Conservation (phyloP, 169 alveolate genomes). For the Perkinsus olseni region DNA sequence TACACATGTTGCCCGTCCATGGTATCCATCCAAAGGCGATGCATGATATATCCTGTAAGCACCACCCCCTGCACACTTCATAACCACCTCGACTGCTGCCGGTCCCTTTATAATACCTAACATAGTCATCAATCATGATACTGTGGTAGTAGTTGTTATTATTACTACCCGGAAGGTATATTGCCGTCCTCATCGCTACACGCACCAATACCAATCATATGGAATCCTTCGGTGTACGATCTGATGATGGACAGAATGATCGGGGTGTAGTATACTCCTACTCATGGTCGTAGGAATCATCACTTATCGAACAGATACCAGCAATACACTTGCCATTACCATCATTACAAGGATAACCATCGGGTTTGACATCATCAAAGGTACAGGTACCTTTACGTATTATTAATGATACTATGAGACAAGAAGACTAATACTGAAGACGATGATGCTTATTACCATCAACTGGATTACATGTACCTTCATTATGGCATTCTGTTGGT, state of each 20-base stretch:
- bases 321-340: background rate
- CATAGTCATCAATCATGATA: background rate
- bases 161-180: background rate
- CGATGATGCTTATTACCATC: background rate
- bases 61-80: background rate
- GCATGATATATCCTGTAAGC: background rate
- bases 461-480: background rate
- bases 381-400: too few species aligned
- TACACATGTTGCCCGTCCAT: background rate
- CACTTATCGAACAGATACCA: background rate
- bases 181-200: background rate
- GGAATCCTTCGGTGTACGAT: background rate
- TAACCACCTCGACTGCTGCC: background rate
- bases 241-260: background rate
- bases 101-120: background rate
- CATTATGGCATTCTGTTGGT: background rate
- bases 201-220: background rate
- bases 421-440: too few species aligned
- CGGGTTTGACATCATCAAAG: background rate
- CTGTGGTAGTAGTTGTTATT: too few species aligned
- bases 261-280: background rate
- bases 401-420: too few species aligned
- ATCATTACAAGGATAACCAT: background rate
- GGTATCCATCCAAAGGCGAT: background rate
- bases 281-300: background rate